These are phyloP conservation scores for Dryadomyces sulphureus DNA, from an alignment of 2,329 filamentous ascomycete genomes.

Conservation along the genomic window DNA sequence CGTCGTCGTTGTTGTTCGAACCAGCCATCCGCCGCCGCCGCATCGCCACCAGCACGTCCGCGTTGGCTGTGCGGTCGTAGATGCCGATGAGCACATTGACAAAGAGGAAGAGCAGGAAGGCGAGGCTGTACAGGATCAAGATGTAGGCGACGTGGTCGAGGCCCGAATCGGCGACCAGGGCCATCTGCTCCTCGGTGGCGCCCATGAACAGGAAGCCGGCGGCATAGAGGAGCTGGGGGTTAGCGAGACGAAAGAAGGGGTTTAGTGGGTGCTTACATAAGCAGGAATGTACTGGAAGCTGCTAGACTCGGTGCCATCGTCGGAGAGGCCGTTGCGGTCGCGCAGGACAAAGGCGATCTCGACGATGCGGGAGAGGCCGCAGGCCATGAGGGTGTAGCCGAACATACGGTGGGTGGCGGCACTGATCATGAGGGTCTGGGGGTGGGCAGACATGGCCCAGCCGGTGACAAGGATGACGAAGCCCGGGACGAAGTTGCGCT, in stretches of 20 bases:
- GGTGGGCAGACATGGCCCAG: conserved; percentile 88
- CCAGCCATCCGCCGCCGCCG: background rate
- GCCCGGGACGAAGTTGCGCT: conserved; percentile 83
- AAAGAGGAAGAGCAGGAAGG: conserved; percentile 85
- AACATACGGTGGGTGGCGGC: conserved; percentile 82
- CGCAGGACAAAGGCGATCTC: conserved; percentile 80
- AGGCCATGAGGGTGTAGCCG: conserved; percentile 89
- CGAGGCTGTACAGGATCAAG: conserved; percentile 77
- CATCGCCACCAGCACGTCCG: conserved; percentile 11
- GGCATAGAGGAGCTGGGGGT: conserved; percentile 25
- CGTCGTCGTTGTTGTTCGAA: conserved; percentile 18
- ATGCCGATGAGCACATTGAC: conserved; percentile 73
- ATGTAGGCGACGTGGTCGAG: conserved; percentile 88
- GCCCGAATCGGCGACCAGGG: conserved; percentile 53
- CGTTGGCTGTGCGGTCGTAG: conserved; percentile 50
- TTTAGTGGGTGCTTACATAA: conserved; percentile 31
- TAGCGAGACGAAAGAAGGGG: background rate
- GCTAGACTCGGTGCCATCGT: conserved; percentile 55
- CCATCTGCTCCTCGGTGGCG: conserved; percentile 93
- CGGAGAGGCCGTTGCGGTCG: conserved; percentile 50
- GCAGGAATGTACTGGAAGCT: conserved; percentile 40
- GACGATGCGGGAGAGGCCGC: conserved; percentile 69
- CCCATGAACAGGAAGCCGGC: conserved; percentile 96
- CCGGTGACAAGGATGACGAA: conserved; percentile 87
- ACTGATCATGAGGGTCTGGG: conserved; percentile 70